Evolutionary conservation across 176 grass and related monocot genomes (phyloP).

Genomic region (Lolium multiflorum): DNA sequence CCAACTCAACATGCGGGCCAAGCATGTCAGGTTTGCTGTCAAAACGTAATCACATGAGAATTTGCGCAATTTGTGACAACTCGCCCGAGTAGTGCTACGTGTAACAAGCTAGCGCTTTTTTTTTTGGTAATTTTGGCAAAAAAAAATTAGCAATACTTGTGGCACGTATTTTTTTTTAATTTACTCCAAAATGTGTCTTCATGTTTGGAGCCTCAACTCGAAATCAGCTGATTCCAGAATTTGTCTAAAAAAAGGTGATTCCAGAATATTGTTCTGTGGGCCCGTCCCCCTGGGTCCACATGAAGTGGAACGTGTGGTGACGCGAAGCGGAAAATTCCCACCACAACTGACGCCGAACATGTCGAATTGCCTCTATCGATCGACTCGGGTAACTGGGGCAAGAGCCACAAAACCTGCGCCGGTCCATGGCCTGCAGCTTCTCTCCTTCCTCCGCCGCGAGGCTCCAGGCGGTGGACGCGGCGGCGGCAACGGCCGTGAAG

Average conservation of each 20-base stretch:
- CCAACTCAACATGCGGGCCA: too few relatives aligned
- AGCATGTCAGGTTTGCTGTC: too few relatives aligned
- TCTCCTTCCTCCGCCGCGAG: conserved; percentile 68
- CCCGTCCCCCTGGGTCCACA: not conserved
- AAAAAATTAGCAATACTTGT: too few relatives aligned
- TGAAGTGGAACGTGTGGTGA: conserved; percentile 41
- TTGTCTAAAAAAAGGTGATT: not conserved
- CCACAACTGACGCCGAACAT: not conserved
- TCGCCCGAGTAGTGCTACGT: too few relatives aligned
- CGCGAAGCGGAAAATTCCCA: not conserved
- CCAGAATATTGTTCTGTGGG: conserved; percentile 25
- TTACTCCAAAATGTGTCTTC: too few relatives aligned
- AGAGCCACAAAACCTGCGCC: not conserved
- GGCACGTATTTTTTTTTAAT: too few relatives aligned
- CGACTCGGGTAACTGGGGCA: not conserved
- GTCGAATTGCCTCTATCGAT: not conserved
- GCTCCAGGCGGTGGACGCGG: conserved; percentile 62
- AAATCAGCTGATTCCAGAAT: not conserved
- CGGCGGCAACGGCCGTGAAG: conserved; percentile 47
- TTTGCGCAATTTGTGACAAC: too few relatives aligned
- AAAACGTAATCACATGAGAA: too few relatives aligned
- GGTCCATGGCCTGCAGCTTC: conserved; percentile 79
- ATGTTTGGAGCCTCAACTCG: too few relatives aligned
- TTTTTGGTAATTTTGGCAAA: too few relatives aligned
- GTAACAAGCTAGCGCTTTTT: too few relatives aligned